phyloP scores from a whole-genome alignment of 2,329 filamentous ascomycete species.

The Daldinia sp. region DNA sequence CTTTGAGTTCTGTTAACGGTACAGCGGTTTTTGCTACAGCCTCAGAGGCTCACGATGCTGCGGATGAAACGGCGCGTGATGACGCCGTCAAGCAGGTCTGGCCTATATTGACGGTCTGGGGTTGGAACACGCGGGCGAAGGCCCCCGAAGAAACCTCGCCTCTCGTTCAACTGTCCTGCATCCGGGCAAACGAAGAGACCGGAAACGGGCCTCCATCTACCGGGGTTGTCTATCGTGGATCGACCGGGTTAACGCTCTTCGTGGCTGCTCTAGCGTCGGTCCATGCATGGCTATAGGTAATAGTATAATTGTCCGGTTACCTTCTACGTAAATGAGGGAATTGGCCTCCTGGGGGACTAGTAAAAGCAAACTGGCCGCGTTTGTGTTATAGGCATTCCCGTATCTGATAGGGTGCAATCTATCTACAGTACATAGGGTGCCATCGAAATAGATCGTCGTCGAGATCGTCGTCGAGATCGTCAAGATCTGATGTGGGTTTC shows the following conservation, averaged over 20 bases:
- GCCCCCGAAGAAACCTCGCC: constrained; percentile 31
- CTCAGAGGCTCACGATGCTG: constrained; percentile 36
- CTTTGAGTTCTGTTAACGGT: constrained; percentile 37
- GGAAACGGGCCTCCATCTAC: constrained; percentile 25
- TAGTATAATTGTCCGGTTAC: no score
- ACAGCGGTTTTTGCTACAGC: constrained; percentile 42
- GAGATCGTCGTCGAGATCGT: no score
- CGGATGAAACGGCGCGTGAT: constrained; percentile 27
- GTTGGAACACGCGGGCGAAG: constrained; percentile 41
- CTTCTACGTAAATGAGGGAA: no score
- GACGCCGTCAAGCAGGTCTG: constrained; percentile 33
- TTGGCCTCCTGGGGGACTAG: no score
- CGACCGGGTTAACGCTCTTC: background rate
- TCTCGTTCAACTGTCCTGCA: constrained; percentile 38
- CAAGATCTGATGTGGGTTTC: no score
- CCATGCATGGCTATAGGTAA: background rate
- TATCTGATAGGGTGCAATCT: no score
- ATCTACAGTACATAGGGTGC: no score
- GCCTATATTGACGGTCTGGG: constrained; percentile 43
- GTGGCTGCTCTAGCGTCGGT: background rate
- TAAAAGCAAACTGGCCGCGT: no score
- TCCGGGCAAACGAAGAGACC: constrained; percentile 30
- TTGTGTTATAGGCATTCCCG: no score
- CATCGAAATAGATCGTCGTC: no score
- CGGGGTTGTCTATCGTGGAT: background rate